phyloP scores from a whole-genome alignment of 176 grass and related monocot genomes.

The Echinochloa phyllopogon region DNA sequence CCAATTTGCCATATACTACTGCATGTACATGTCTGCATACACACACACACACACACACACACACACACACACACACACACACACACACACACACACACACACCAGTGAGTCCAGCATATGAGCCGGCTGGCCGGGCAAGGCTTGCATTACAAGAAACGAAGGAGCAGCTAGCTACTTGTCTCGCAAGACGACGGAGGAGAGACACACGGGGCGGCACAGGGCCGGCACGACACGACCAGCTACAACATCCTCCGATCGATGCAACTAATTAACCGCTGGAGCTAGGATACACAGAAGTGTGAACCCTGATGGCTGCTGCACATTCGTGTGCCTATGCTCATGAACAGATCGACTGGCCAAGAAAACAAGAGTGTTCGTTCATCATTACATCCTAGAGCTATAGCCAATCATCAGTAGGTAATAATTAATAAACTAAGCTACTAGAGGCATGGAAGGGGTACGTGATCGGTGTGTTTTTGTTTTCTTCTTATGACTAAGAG shows the following conservation, averaged over 20 bases:
- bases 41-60: too few relatives aligned
- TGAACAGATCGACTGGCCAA: not conserved
- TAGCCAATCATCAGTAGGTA: conserved; percentile 3
- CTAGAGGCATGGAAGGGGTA: not conserved
- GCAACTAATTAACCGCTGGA: too few relatives aligned
- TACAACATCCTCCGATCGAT: not conserved
- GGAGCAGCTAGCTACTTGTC: not conserved
- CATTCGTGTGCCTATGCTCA: not conserved
- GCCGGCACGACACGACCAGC: conserved; percentile 8
- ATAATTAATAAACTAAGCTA: not conserved
- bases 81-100: too few relatives aligned
- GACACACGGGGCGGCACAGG: too few relatives aligned
- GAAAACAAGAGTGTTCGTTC: not conserved
- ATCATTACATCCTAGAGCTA: not conserved
- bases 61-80: too few relatives aligned
- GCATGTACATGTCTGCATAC: too few relatives aligned
- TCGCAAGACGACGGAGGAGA: not conserved
- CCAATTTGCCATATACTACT: not conserved
- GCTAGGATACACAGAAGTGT: too few relatives aligned
- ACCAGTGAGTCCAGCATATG: not conserved
- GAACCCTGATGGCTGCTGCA: too few relatives aligned
- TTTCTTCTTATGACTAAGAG: not conserved
- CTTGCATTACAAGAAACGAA: conserved; percentile 51
- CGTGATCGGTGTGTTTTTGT: not conserved
- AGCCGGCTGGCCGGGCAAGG: not conserved